A percentile compares a stretch with the other conserved stretches of the same genome.
Evolutionary conservation across 2,329 filamentous ascomycete genomes (phyloP).

Genomic region (Paracoccidioides lutzii): DNA sequence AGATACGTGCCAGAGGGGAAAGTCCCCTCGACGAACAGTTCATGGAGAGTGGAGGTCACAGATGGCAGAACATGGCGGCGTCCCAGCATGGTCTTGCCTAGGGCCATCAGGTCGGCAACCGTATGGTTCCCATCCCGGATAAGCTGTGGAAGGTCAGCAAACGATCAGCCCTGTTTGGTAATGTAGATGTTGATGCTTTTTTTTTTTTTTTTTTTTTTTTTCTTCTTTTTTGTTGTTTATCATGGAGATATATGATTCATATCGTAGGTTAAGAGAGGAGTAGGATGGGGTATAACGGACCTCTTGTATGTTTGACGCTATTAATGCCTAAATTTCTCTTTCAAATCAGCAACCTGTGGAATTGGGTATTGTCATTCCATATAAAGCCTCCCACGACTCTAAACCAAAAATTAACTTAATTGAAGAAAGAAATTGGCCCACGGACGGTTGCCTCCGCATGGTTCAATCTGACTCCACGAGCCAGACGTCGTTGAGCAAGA

Average conservation of each 20-base stretch:
- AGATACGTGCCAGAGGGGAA: constrained; percentile 85
- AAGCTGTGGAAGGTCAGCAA: constrained; percentile 38
- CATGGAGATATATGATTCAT: background rate
- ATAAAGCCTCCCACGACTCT: no score
- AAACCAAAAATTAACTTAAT: no score
- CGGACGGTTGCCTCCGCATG: constrained; percentile 71
- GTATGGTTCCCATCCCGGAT: constrained; percentile 92
- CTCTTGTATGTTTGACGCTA: constrained; percentile 82
- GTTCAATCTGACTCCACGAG: constrained; percentile 77
- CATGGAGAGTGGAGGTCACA: constrained; percentile 62
- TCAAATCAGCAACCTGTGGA: background rate
- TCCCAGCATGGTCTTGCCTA: constrained; percentile 84
- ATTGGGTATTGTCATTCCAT: no score
- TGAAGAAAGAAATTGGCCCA: background rate
- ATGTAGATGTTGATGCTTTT: no score
- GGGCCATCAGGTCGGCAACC: constrained; percentile 83
- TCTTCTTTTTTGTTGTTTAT: no score
- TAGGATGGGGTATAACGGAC: constrained; percentile 28
- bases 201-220: no score
- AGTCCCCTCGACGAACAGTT: constrained; percentile 89
- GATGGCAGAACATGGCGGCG: constrained; percentile 80
- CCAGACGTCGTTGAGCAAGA: constrained; percentile 76
- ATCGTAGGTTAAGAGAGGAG: constrained; percentile 1
- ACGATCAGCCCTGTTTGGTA: constrained; percentile 1
- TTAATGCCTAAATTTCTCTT: constrained; percentile 30